These are phyloP conservation scores for Heliosperma pusillum DNA, from an alignment of 148 eudicot genomes.

Conservation along the genomic window DNA sequence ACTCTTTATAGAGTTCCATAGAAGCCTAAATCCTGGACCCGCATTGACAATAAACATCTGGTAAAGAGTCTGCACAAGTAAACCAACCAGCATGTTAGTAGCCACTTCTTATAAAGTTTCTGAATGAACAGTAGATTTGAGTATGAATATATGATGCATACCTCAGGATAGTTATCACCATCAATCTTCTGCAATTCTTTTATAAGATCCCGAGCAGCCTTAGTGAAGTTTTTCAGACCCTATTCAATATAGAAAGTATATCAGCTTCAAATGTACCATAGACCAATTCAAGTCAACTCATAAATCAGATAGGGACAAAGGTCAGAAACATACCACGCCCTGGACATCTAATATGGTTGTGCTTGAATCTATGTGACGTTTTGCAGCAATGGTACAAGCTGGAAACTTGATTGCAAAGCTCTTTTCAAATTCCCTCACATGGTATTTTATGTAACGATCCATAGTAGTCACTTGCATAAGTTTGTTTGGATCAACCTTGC, in stretches of 20 bases:
- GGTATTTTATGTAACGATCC: slow-evolving; percentile 86
- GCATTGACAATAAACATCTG: slow-evolving; percentile 97
- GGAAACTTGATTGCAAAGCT: slow-evolving; percentile 79
- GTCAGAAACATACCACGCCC: slow-evolving; percentile 73
- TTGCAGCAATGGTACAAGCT: slow-evolving; percentile 81
- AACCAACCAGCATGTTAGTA: neutral
- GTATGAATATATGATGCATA: slow-evolving; percentile 15
- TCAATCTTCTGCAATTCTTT: slow-evolving; percentile 79
- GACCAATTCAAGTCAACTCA: neutral
- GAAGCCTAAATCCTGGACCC: slow-evolving; percentile 92
- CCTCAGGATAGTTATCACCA: slow-evolving; percentile 97
- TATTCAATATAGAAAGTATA: slow-evolving; percentile 7
- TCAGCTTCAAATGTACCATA: neutral
- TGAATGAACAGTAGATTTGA: neutral
- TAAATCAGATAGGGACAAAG: too few relatives aligned
- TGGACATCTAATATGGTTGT: slow-evolving; percentile 94
- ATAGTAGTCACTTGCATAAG: slow-evolving; percentile 89
- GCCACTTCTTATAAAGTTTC: neutral
- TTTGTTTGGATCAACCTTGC: slow-evolving; percentile 85
- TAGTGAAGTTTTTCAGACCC: slow-evolving; percentile 82
- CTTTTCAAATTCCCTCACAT: slow-evolving; percentile 85
- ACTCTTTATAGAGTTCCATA: slow-evolving; percentile 82
- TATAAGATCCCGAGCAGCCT: slow-evolving; percentile 81
- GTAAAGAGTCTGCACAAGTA: slow-evolving; percentile 63
- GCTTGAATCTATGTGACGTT: slow-evolving; percentile 87